A percentile compares a stretch with the other conserved stretches of the same genome.
Evolutionary conservation across 805 yeast genomes (phyloP).

Genomic region (Candida succiphila): DNA sequence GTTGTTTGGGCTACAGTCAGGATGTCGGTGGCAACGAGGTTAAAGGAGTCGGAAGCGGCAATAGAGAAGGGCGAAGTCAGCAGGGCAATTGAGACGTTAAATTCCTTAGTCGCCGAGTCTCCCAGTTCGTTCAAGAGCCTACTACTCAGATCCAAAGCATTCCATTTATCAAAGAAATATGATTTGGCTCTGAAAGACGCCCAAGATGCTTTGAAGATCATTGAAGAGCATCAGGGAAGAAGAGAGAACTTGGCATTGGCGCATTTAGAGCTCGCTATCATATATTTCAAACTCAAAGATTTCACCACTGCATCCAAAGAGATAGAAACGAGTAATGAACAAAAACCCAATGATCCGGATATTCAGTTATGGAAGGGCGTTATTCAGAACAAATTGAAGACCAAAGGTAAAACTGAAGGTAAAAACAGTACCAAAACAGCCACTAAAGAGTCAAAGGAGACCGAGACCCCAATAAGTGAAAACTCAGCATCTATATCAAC

Average conservation of each 20-base stretch:
- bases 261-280: constrained; percentile 38
- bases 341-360: constrained; percentile 34
- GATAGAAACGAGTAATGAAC: constrained; percentile 31
- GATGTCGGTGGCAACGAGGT: background rate
- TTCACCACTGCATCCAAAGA: constrained; percentile 29
- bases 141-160: constrained; percentile 37
- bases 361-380: constrained; percentile 33
- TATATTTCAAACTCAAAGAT: constrained; percentile 33
- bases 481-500: background rate
- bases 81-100: constrained; percentile 32
- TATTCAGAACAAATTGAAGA: constrained; percentile 21
- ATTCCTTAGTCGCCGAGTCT: constrained; percentile 29
- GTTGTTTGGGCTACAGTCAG: too few species aligned
- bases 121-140: constrained; percentile 37
- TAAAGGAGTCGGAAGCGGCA: constrained; percentile 26
- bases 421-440: background rate
- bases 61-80: constrained; percentile 36
- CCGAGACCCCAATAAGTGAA: background rate
- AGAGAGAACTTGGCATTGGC: constrained; percentile 36
- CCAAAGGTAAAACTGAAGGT: constrained; percentile 13
- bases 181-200: constrained; percentile 30
- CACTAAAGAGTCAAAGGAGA: background rate
- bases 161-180: constrained; percentile 35
- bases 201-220: constrained; percentile 8
- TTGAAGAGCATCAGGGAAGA: constrained; percentile 37